Percentiles rank a stretch among this genome's conserved stretches.
phyloP scores from a whole-genome alignment of 176 grass and related monocot species.

The Oryza coarctata region DNA sequence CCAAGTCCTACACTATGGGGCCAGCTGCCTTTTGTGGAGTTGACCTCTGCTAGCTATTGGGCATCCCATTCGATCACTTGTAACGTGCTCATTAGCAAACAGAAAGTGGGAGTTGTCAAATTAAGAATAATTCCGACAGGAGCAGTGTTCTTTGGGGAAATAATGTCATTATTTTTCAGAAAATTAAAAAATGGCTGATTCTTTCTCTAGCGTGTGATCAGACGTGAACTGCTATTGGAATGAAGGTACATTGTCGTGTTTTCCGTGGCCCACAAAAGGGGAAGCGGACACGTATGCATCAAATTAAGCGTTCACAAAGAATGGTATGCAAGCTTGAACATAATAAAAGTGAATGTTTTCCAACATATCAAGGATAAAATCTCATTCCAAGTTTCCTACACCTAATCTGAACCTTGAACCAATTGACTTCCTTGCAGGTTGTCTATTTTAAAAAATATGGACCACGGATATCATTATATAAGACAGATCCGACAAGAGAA shows the following conservation, averaged over 20 bases:
- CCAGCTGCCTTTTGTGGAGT: constrained; percentile 4
- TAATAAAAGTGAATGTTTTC: no score
- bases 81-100: not conserved
- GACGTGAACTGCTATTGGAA: not conserved
- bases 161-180: not conserved
- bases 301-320: not conserved
- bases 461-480: no score
- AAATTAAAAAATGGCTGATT: not conserved
- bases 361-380: no score
- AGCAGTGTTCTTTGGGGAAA: not conserved
- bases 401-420: no score
- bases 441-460: no score
- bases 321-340: not conserved
- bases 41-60: not conserved
- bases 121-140: constrained; percentile 15
- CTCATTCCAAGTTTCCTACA: no score
- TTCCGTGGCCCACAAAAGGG: not conserved
- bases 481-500: no score
- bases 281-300: not conserved
- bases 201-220: not conserved
- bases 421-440: no score
- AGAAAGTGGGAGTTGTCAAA: constrained; percentile 24
- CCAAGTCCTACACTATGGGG: not conserved
- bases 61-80: constrained; percentile 22
- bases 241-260: constrained; percentile 27